These are phyloP conservation scores for Hygrophorus pudorinus DNA, from an alignment of 768 basidiomycete species.

Conservation along the genomic window DNA sequence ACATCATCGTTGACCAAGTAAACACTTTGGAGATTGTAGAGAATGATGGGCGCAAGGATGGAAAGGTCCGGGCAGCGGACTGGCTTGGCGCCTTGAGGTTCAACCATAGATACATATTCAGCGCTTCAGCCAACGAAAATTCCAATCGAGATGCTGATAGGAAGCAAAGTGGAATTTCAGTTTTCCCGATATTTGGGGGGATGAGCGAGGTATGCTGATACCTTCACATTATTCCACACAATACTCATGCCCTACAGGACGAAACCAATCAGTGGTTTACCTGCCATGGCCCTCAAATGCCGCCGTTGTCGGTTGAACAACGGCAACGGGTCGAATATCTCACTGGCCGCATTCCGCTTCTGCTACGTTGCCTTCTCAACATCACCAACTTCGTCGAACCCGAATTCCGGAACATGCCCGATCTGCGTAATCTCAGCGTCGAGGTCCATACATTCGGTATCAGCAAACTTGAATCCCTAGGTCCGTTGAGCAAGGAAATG, in stretches of 20 bases:
- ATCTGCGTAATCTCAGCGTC: constrained; percentile 6
- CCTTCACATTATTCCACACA: constrained; percentile 5
- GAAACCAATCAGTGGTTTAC: constrained; percentile 10
- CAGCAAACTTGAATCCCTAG: constrained; percentile 4
- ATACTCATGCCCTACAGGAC: constrained; percentile 9
- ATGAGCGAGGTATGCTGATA: constrained; percentile 11
- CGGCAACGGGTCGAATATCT: constrained; percentile 10
- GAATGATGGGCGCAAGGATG: neutral
- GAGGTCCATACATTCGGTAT: constrained; percentile 7
- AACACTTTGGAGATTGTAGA: constrained; percentile 5
- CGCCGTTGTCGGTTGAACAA: constrained; percentile 9
- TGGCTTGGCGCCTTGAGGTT: constrained; percentile 3
- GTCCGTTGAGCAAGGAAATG: constrained; percentile 4
- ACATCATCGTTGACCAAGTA: constrained; percentile 11
- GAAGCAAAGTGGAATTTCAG: constrained; percentile 10
- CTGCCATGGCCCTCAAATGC: constrained; percentile 5
- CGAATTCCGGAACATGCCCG: constrained; percentile 3
- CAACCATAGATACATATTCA: constrained; percentile 8
- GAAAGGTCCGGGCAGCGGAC: neutral
- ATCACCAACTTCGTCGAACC: constrained; percentile 6
- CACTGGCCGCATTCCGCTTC: constrained; percentile 10
- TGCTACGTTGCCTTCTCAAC: constrained; percentile 9
- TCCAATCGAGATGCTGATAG: constrained; percentile 7
- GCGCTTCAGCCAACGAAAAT: constrained; percentile 10
- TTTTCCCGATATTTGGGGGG: constrained; percentile 8